Percentiles rank a stretch among this genome's conserved stretches.
Conservation (phyloP, 495 filamentous ascomycete genomes). For the Oidiodendron maius region DNA sequence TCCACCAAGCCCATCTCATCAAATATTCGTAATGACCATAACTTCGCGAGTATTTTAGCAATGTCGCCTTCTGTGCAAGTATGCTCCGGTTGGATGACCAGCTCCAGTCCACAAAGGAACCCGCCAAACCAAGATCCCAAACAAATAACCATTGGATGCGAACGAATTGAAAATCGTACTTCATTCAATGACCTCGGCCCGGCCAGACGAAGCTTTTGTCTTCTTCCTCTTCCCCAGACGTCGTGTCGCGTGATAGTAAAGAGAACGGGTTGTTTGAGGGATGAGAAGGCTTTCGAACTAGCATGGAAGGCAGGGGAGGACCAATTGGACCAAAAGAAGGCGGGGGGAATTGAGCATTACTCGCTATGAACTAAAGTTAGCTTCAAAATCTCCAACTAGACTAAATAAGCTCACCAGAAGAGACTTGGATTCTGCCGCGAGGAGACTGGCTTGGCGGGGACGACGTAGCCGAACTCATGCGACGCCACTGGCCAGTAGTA, state of each 20-base stretch:
- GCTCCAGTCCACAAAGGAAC: no score
- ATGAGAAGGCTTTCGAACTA: not conserved
- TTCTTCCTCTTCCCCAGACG: not conserved
- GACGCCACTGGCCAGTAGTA: conserved; percentile 1
- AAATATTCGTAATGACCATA: no score
- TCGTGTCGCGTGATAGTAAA: not conserved
- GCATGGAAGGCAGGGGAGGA: not conserved
- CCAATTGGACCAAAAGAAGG: conserved; percentile 5
- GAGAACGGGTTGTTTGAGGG: not conserved
- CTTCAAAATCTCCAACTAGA: not conserved
- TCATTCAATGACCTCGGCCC: no score
- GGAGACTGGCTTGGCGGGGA: not conserved
- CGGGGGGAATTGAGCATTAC: not conserved
- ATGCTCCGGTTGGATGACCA: no score
- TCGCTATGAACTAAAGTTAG: not conserved
- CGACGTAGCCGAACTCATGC: not conserved
- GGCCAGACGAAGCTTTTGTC: no score
- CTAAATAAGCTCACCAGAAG: not conserved
- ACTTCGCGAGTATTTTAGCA: no score
- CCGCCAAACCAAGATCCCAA: no score
- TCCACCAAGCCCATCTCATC: no score
- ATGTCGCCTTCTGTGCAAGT: no score
- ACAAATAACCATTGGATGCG: no score
- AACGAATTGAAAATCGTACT: no score
- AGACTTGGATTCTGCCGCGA: not conserved